Base-by-base conservation (phyloP, 2,329 filamentous ascomycete genomes). In the Geosmithia flava region DNA sequence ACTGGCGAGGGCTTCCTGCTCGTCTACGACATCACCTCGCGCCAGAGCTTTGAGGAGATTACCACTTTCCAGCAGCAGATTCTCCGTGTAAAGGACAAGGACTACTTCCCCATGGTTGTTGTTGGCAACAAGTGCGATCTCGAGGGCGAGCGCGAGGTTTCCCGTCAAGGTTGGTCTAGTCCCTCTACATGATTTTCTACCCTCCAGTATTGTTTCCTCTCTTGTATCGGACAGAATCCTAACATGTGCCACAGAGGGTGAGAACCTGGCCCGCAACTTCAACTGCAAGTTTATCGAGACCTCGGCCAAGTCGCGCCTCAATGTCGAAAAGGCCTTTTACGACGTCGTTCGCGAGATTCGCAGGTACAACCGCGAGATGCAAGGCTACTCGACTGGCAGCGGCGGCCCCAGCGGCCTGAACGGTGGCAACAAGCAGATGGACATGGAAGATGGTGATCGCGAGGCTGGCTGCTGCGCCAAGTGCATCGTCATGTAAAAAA, bases 81-180 rank as follows among this genome's bases (percentile, higher is more conserved):
- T 64, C 76, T 98, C 58, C 76, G 93, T 58, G 93, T 98, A 60
- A 98, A 98, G 78, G 93, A 97, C 74, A 97, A 95, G 80, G 93
- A 98, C 71, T 95, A 96, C 68, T 98, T 98, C 75, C 93, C 93
- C 58, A 97, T 98, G 75, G 95, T 97, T 50, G 87, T 98, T 44
- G 93, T 97, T 42, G 93, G 89, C 59, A 98, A 98, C 80, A 98
- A 98, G 78, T 96, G 91, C 71, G 93, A 98, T 87, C 72, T 98
- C 66, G 91, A 96, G 62, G 75, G 76, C 58, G 91, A 98, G 70
- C 81, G 93, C 62, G 86, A 91, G 60, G 93, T 98, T 51, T 85
- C 87, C 54, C 83, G 85, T 72, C 83, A 94, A 80, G 91, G 91
- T 95, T 77, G 54, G 81, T 45, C 16, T 29, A 20, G 30, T 7